Evolutionary conservation across 805 yeast genomes (phyloP).

Genomic region (Saccharomycopsis babjevae): DNA sequence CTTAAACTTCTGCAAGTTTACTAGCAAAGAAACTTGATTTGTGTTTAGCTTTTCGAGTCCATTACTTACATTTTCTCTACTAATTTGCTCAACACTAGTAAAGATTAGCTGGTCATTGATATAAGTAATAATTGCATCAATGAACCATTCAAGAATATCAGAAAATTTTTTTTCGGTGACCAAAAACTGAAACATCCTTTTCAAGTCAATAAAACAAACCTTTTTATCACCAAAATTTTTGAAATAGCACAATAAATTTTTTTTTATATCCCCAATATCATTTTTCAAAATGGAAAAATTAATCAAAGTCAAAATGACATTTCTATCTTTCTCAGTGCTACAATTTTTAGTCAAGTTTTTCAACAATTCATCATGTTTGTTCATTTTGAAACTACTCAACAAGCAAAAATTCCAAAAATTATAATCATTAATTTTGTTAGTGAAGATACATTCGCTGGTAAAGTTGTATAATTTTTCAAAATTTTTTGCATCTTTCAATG

Average conservation of each 20-base stretch:
- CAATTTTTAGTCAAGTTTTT: not conserved
- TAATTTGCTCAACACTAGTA: not conserved
- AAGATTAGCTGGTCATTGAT: not conserved
- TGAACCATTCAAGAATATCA: slow-evolving; percentile 3
- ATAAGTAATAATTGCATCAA: slow-evolving; percentile 3
- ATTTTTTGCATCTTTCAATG: slow-evolving; percentile 31
- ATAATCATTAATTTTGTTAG: slow-evolving; percentile 58
- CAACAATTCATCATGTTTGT: slow-evolving; percentile 26
- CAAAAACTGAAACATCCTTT: slow-evolving; percentile 4
- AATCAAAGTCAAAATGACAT: slow-evolving; percentile 44
- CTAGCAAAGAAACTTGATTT: slow-evolving; percentile 23
- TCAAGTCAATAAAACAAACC: slow-evolving; percentile 9
- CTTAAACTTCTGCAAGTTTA: slow-evolving; percentile 41
- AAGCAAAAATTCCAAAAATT: slow-evolving; percentile 57
- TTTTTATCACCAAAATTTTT: slow-evolving; percentile 8
- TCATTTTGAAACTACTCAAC: slow-evolving; percentile 33
- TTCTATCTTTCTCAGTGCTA: slow-evolving; percentile 34
- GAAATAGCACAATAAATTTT: not conserved
- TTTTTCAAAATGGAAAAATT: slow-evolving; percentile 29
- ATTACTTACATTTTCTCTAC: slow-evolving; percentile 12
- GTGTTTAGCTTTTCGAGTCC: slow-evolving; percentile 24
- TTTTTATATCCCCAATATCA: not conserved
- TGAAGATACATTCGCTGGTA: slow-evolving; percentile 34
- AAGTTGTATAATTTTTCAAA: slow-evolving; percentile 36
- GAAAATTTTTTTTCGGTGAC: not conserved